These are phyloP conservation scores for Cinnamomum chago DNA, from an alignment of 164 flowering plant genomes.

Conservation along the genomic window DNA sequence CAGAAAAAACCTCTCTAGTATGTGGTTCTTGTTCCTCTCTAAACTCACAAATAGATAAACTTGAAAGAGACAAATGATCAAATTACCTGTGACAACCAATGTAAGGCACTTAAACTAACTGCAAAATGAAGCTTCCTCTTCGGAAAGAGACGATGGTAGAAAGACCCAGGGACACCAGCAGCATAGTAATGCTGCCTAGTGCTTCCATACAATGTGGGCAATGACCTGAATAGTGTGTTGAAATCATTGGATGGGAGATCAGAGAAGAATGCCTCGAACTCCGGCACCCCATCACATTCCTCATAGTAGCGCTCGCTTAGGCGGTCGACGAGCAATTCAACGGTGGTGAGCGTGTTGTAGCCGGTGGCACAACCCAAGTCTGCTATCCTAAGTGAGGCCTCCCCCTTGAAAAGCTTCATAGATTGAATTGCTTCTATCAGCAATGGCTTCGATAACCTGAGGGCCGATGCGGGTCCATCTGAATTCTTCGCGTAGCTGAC, in stretches of 20 bases:
- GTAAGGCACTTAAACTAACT: slow-evolving; percentile 36
- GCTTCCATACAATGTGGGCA: slow-evolving; percentile 8
- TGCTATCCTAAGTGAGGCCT: slow-evolving; percentile 29
- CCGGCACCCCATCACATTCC: slow-evolving; percentile 21
- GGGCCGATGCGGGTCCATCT: slow-evolving; percentile 30
- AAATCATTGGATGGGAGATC: slow-evolving; percentile 46
- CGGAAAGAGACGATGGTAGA: slow-evolving; percentile 32
- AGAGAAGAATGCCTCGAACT: slow-evolving; percentile 39
- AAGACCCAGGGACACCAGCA: slow-evolving; percentile 37
- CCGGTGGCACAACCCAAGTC: slow-evolving; percentile 52
- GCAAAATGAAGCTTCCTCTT: slow-evolving; percentile 34
- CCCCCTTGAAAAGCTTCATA: slow-evolving; percentile 23
- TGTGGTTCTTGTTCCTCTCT: background rate
- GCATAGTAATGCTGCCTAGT: slow-evolving; percentile 21
- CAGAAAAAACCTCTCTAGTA: background rate
- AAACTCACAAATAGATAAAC: background rate
- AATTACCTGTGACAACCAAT: slow-evolving; percentile 35
- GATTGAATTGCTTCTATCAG: slow-evolving; percentile 25
- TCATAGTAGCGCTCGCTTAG: slow-evolving; percentile 14
- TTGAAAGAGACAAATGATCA: background rate
- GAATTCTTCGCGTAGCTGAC: slow-evolving; percentile 41
- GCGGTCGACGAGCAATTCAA: slow-evolving; percentile 29
- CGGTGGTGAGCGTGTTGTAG: slow-evolving; percentile 37
- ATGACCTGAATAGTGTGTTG: slow-evolving; percentile 30
- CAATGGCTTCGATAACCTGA: slow-evolving; percentile 32